Evolutionary conservation across 2,329 filamentous ascomycete species (phyloP).

Genomic region (Aspergillus brunneoviolaceus): DNA sequence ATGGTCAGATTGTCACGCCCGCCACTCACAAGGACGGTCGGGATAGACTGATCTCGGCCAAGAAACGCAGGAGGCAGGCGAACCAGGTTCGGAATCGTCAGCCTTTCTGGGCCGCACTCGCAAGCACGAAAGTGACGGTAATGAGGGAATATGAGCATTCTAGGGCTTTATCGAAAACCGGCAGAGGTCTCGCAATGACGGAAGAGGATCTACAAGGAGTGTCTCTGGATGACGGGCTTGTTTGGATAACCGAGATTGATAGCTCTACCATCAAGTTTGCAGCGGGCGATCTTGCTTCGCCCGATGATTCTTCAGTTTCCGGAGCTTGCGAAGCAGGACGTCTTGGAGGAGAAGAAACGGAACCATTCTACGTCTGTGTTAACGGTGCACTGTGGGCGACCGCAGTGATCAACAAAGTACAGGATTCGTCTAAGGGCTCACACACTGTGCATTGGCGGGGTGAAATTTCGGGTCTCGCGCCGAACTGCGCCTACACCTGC

Average conservation of each 20-base stretch:
- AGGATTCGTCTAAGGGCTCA: constrained; percentile 45
- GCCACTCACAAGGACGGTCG: constrained; percentile 54
- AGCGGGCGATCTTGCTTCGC: constrained; percentile 40
- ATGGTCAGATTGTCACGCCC: constrained; percentile 52
- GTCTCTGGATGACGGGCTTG: constrained; percentile 43
- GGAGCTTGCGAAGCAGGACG: constrained; percentile 30
- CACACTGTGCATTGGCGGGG: constrained; percentile 55
- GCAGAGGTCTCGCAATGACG: constrained; percentile 40
- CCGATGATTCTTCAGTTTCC: constrained; percentile 34
- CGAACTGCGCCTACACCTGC: constrained; percentile 63
- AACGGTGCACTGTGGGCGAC: constrained; percentile 67
- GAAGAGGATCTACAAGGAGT: constrained; percentile 45
- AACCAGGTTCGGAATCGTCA: constrained; percentile 87
- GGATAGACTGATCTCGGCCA: constrained; percentile 62
- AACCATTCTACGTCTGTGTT: constrained; percentile 65
- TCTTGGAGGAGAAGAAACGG: constrained; percentile 38
- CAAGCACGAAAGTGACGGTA: constrained; percentile 94
- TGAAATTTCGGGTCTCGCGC: constrained; percentile 64
- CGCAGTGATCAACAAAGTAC: constrained; percentile 52
- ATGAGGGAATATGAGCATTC: constrained; percentile 88
- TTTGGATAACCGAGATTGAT: constrained; percentile 50
- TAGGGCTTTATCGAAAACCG: constrained; percentile 45
- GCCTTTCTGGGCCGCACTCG: constrained; percentile 89
- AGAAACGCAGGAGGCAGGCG: constrained; percentile 87
- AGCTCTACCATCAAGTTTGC: constrained; percentile 50